Evolutionary conservation across 1,139 yeast genomes (phyloP).

Genomic region (Candida albicans): DNA sequence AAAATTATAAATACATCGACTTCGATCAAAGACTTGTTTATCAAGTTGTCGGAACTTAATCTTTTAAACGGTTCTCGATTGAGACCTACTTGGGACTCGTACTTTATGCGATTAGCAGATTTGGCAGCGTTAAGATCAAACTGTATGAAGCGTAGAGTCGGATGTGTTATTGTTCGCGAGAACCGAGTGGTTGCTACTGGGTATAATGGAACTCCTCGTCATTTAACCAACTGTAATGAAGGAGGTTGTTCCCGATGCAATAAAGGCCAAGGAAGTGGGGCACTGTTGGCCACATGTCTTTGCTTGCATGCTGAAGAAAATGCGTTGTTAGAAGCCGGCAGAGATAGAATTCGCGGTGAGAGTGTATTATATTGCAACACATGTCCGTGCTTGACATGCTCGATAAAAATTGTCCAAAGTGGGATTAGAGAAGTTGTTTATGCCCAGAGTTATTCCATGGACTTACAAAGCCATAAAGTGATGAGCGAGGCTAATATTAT

Average conservation of each 20-base stretch:
- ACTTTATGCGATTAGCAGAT: conserved; percentile 90
- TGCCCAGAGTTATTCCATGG: conserved; percentile 93
- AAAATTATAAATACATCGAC: conserved; percentile 61
- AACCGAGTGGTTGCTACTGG: conserved; percentile 92
- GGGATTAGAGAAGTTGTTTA: conserved; percentile 94
- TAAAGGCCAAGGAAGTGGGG: conserved; percentile 61
- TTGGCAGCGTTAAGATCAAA: conserved; percentile 90
- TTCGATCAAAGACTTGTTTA: conserved; percentile 48
- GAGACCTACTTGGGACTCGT: conserved; percentile 95
- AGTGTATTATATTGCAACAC: conserved; percentile 92
- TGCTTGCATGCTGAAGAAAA: conserved; percentile 98
- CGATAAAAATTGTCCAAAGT: conserved; percentile 89
- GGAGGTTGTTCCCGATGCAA: conserved; percentile 95
- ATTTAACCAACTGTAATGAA: conserved; percentile 82
- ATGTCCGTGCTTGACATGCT: conserved; percentile 95
- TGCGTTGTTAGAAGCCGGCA: conserved; percentile 90
- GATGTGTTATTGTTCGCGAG: conserved; percentile 89
- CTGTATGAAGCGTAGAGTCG: conserved; percentile 96
- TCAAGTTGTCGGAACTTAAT: conserved; percentile 53
- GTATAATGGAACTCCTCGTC: conserved; percentile 95
- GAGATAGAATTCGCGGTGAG: conserved; percentile 63
- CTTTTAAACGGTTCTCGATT: conserved; percentile 60
- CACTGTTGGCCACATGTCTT: conserved; percentile 71
- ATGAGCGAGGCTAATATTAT: conserved; percentile 71
- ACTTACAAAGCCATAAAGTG: conserved; percentile 66